Evolutionary conservation across 2,329 filamentous ascomycete genomes (phyloP).

Genomic region (Penicillium sclerotiorum): DNA sequence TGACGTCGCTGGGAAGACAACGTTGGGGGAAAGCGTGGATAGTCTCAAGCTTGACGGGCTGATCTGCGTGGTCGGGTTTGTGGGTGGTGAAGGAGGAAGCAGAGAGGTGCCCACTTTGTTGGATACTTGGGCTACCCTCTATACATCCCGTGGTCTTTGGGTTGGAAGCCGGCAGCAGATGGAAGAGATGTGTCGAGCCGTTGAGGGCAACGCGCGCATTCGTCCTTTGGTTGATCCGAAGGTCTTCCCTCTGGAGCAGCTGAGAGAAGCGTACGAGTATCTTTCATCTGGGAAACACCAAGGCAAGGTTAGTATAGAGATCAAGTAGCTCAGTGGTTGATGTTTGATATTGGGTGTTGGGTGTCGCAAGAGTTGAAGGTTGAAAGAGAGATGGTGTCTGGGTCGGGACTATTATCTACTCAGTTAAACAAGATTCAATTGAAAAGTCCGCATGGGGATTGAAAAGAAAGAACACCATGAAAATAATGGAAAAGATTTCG

Average conservation of each 20-base stretch:
- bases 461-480: no score
- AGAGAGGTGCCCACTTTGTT: slow-evolving; percentile 43
- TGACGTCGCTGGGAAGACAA: background rate
- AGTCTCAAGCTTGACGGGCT: background rate
- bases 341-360: no score
- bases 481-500: no score
- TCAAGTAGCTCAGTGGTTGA: no score
- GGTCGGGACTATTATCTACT: no score
- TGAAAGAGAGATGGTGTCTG: no score
- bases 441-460: no score
- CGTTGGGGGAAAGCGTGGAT: background rate
- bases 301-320: no score
- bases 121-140: slow-evolving; percentile 53
- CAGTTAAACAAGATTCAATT: no score
- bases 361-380: no score
- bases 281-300: no score
- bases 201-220: slow-evolving; percentile 50
- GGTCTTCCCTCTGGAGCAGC: slow-evolving; percentile 51
- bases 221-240: slow-evolving; percentile 51
- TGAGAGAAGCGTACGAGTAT: slow-evolving; percentile 40
- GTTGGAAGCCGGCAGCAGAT: slow-evolving; percentile 53
- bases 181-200: slow-evolving; percentile 56
- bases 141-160: slow-evolving; percentile 52
- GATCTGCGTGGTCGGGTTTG: background rate
- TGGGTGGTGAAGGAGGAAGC: background rate